Evolutionary conservation across 306 rosid species (phyloP), one percentile per base, ranked within the genome.

Genomic region (Trifolium repens): DNA sequence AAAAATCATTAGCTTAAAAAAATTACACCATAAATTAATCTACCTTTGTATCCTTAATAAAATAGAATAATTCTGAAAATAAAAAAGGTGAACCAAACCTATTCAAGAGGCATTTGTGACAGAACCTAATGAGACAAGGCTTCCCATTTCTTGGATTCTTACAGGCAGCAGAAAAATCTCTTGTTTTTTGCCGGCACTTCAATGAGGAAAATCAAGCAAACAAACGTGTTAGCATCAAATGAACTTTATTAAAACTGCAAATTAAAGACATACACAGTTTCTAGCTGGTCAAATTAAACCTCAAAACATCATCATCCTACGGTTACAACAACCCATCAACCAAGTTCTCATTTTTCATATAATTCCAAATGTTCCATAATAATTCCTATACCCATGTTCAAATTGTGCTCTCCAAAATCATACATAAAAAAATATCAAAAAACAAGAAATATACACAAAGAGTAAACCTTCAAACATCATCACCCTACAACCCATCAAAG

Each of bases 121-220:
- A 94, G 2, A 82, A 69, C 2, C 66, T 69, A 17, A 91, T 81
- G 4, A 76, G 3, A 72, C 99, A 92, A n/a, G 13, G 69, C 82
- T 85, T 88, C 4, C 78, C 74, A 4, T 60, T 75, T 43, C 49
- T 10, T 43, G 14, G 49, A 43, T 43, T 43, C 13, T 10, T 43
- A 13, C 49, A 43, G 2, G 1, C 35, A 32, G 89, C 97, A 13
- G 69, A 34, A 53, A 88, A 84, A 72, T 83, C 88, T 74, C 52
- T 80, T 5, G 91, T 90, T 71, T 87, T 91, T 19, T 90, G 96
- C 15, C 96, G 94, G 71, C 98, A 90, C 94, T 92, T 74, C 47
- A 64, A 27, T 17, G n/a, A 52, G 6, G 3, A 74, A 77, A 15
- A 65, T 14, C 71, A 82, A 75, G 34, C 7, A 59, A 39, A 7